A percentile compares a stretch with the other conserved stretches of the same genome.
Conservation (phyloP, 2,329 filamentous ascomycete genomes). For the Bipolaris bicolor region DNA sequence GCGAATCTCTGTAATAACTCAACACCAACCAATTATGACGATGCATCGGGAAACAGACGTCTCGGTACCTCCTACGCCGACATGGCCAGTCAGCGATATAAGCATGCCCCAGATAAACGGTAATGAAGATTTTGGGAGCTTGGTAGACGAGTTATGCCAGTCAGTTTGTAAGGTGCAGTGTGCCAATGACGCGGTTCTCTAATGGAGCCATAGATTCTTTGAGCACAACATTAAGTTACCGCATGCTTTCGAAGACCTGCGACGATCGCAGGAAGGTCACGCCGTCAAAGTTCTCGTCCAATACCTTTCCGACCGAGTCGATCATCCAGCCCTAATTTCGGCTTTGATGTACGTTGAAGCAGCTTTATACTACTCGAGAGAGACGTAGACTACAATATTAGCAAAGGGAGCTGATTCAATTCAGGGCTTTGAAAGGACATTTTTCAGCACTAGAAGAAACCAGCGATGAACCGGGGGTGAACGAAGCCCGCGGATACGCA, state of each 20-base stretch:
- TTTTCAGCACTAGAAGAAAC: constrained; percentile 66
- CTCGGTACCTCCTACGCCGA: constrained; percentile 38
- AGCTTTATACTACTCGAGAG: neutral
- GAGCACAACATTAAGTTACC: constrained; percentile 67
- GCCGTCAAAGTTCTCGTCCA: constrained; percentile 67
- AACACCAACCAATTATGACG: constrained; percentile 9
- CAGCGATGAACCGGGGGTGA: constrained; percentile 66
- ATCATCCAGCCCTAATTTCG: constrained; percentile 73
- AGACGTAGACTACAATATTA: too few species aligned
- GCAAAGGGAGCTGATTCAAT: constrained; percentile 19
- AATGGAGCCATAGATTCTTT: constrained; percentile 43
- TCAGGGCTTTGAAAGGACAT: constrained; percentile 75
- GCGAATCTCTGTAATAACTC: constrained; percentile 9
- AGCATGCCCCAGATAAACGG: constrained; percentile 63
- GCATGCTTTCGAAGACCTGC: constrained; percentile 74
- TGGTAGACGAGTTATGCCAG: constrained; percentile 70
- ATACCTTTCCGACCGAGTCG: constrained; percentile 67
- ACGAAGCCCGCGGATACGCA: constrained; percentile 71
- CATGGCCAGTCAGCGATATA: constrained; percentile 36
- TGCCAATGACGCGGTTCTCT: constrained; percentile 17
- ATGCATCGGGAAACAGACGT: constrained; percentile 23
- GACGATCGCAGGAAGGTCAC: constrained; percentile 67
- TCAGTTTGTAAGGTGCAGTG: constrained; percentile 21
- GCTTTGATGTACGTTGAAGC: constrained; percentile 68
- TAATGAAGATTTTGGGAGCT: constrained; percentile 66